Base-by-base conservation (phyloP, 148 eudicot species). In the Drosera capensis region DNA sequence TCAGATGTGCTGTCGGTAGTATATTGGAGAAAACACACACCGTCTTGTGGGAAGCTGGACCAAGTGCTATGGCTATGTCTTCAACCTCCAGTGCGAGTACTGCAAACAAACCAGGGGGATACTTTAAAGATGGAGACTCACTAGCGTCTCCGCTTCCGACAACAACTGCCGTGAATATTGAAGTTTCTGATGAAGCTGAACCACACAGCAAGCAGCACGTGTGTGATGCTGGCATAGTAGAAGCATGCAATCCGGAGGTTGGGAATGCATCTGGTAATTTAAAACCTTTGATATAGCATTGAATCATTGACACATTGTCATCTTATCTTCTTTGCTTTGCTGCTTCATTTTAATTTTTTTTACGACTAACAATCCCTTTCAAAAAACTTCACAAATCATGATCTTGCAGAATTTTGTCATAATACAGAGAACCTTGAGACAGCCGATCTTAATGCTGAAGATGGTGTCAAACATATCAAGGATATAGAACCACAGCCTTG, bases 1-100 rank as follows among this genome's bases (percentile, higher is more conserved):
- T 78, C 20, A 78, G 68, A 49, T 68, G 75, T 53, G 62, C 70
- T 23, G 73, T 60, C 29, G 31, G 50, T 18, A 52, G 45, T 45
- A 38, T 58, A 6, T 16, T 42, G 3, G 55, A 59, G 37, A 63
- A 51, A 25, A 56, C 48, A 25, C 52, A 48, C 8, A 54, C 57
- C 38, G 18, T 18, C 20, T 16, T 48, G 2, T 37, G 71, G 71
- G 66, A 55, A 26, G 54, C 51, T 34, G 63, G 48, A 40, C 62
- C 60, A 6, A 65, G 50, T 56, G 43, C 54, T 23, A 46, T 49
- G 54, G 52, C 19, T 55, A 45, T 40, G 22, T 44, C 58, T 7
- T 46, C 64, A 25, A 15, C 64, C 28, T 46, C 24, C 25, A 52
- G 49, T 44, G 31, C 54, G 47, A 58, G 45, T 18, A 39, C 43